phyloP scores from a whole-genome alignment of 306 rosid species.

The Prunus armeniaca region DNA sequence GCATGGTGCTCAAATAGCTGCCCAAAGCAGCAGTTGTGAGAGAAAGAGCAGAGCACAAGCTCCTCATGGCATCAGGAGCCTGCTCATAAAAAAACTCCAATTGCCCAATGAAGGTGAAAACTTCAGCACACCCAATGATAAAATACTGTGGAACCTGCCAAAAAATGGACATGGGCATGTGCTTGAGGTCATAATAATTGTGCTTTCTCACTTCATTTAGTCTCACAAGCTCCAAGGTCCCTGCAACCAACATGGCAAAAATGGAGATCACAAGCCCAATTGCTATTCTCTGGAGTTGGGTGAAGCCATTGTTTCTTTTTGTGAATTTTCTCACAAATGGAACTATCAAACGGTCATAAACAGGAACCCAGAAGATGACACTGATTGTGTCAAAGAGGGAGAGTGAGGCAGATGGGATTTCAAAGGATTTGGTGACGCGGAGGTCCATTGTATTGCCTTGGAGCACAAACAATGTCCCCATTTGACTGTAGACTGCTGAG shows the following conservation, averaged over 20 bases:
- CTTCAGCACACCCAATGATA: slow-evolving; percentile 21
- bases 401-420: slow-evolving; percentile 20
- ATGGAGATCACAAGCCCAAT: slow-evolving; percentile 16
- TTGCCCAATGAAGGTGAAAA: slow-evolving; percentile 20
- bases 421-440: slow-evolving; percentile 3
- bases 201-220: slow-evolving; percentile 6
- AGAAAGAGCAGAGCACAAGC: slow-evolving; percentile 22
- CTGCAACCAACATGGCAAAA: slow-evolving; percentile 5
- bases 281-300: slow-evolving; percentile 30
- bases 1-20: slow-evolving; percentile 17
- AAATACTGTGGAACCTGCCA: slow-evolving; percentile 30
- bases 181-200: slow-evolving; percentile 11
- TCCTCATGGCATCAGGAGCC: slow-evolving; percentile 36
- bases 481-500: slow-evolving; percentile 11
- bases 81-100: slow-evolving; percentile 26
- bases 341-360: slow-evolving; percentile 4
- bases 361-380: slow-evolving; percentile 18
- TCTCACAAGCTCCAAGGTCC: slow-evolving; percentile 15
- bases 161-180: slow-evolving; percentile 28
- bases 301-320: slow-evolving; percentile 9
- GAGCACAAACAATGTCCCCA: slow-evolving; percentile 17
- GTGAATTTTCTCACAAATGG: slow-evolving; percentile 6
- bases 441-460: slow-evolving; percentile 17
- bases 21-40: slow-evolving; percentile 13
- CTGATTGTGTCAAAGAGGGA: slow-evolving; percentile 21